Base-by-base conservation (phyloP, 2,329 filamentous ascomycete genomes). In the Eutypa lata region DNA sequence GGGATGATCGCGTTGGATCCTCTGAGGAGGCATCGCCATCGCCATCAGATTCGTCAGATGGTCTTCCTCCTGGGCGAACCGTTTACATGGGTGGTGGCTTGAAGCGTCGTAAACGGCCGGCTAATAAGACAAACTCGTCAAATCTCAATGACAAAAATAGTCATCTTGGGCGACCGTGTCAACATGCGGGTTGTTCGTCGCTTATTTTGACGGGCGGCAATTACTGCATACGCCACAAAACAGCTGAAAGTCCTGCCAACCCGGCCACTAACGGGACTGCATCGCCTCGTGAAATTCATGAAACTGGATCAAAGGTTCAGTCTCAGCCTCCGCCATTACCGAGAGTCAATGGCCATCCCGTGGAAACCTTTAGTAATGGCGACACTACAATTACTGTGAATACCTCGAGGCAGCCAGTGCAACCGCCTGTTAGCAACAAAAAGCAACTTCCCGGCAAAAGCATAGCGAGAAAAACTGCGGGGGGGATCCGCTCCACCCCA, bases 391-490 rank as follows among this genome's bases (percentile, higher is more conserved):
- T 60, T 19, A 62, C 56, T 7, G 60, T 58, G 7, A 53, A 57
- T 24, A 40, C 57, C 4, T 42, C 51, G 3, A 47, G 57, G 18
- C 28, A 38, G 24, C 21, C 47, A 4, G n/a, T 49, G 33, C 43
- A 35, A 7, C 14, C 50, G 10, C 40, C 57, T 40, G 18, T 31
- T 4, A 57, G 54, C 21, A 57, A 57, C 26, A 66, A 61, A 37
- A 65, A 61, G 46, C 59, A 61, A 18, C 58, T 67, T 40, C 26
- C 60, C 21, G 57, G 52, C 22, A 63, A 58, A 43, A 54, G 57
- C 24, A 53, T 56, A 1, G 65, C 65, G 21, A 57, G 65, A 31
- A 67, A 67, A 47, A 63, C 55, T 18, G 53, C 51, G 2, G 48
- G 47, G 21, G 14, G 31, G 13, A 7, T 26, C 2, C 43, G 40